Evolutionary conservation across 768 basidiomycete genomes (phyloP), one percentile per base, ranked within the genome.

Genomic region (Pleurotus pulmonarius): DNA sequence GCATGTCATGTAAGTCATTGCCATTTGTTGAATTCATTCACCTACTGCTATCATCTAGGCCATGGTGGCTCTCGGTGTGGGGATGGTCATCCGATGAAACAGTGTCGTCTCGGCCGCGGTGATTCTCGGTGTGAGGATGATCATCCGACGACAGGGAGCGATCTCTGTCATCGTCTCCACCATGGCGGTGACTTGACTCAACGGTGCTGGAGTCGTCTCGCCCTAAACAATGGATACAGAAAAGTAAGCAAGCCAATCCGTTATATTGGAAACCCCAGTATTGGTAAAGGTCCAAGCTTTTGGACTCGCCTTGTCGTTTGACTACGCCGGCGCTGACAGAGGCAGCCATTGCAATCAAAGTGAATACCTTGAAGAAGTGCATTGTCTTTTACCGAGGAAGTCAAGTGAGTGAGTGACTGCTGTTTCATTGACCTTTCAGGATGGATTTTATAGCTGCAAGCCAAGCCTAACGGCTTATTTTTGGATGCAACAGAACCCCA

Each of bases 41-140:
- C 29, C 51, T 53, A 22, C 51, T 53, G 39, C 51, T 53, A 16
- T 53, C 51, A 20, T 53, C 51, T 53, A 39, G 51, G 8, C 51
- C 51, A 24, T 41, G 51, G 20, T 53, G 51, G 39, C 51, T 53
- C 51, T 53, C 51, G 26, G 51, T 53, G 11, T 22, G 51, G 41
- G 51, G 39, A n/a, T 39, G 51, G 39, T 53, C 51, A 41, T 53
- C 51, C 39, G 51, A 52, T n/a, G 51, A 52, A 3, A 39, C 37
- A 15, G n/a, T 20, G 38, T 34, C 26, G 15, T 37, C 34, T 16
- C 49, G 22, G 22, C 29, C 48, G 16, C 48, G 29, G 5, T 52
- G 51, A 24, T 39, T 52, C 51, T 52, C 51, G 26, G 51, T 52
- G 6, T 20, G 51, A 52, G 51, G 51, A 25, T 52, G 51, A 37